phyloP scores from a whole-genome alignment of 139 green algal genomes.

The Coccomyxa sp. region DNA sequence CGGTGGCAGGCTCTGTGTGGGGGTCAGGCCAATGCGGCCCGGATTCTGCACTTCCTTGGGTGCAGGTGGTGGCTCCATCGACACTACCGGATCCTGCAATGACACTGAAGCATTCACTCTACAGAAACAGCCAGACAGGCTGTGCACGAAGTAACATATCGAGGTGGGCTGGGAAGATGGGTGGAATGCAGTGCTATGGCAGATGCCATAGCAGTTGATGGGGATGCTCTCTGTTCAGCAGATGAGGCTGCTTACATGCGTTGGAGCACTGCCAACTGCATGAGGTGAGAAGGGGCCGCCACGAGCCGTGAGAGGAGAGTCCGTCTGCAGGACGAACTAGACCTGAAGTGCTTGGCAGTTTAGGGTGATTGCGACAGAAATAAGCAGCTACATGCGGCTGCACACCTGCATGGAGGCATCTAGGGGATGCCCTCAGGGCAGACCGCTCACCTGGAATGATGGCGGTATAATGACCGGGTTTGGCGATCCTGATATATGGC shows the following conservation, averaged over 20 bases:
- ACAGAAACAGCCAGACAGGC: too few relatives aligned
- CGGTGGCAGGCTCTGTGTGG: not conserved
- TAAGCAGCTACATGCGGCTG: not conserved
- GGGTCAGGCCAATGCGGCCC: not conserved
- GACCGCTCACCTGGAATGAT: conserved; percentile 55
- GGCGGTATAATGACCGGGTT: conserved; percentile 82
- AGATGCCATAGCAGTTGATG: too few relatives aligned
- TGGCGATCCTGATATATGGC: conserved; percentile 35
- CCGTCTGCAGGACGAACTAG: not conserved
- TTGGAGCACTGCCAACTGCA: not conserved
- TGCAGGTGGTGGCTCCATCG: not conserved
- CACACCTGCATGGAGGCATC: too few relatives aligned
- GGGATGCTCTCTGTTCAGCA: too few relatives aligned
- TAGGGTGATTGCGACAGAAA: not conserved
- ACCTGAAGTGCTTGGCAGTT: not conserved
- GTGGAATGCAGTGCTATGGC: too few relatives aligned
- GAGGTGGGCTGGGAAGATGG: too few relatives aligned
- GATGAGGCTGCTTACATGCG: not conserved
- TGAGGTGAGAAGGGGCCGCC: not conserved
- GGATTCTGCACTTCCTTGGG: not conserved
- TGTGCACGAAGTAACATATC: too few relatives aligned
- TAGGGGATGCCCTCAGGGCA: too few relatives aligned
- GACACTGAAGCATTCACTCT: too few relatives aligned
- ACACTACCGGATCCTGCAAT: too few relatives aligned
- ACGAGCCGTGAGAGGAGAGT: not conserved